Percentiles rank a stretch among this genome's conserved stretches.
phyloP scores from a whole-genome alignment of 306 rosid species.

The Vigna unguiculata region DNA sequence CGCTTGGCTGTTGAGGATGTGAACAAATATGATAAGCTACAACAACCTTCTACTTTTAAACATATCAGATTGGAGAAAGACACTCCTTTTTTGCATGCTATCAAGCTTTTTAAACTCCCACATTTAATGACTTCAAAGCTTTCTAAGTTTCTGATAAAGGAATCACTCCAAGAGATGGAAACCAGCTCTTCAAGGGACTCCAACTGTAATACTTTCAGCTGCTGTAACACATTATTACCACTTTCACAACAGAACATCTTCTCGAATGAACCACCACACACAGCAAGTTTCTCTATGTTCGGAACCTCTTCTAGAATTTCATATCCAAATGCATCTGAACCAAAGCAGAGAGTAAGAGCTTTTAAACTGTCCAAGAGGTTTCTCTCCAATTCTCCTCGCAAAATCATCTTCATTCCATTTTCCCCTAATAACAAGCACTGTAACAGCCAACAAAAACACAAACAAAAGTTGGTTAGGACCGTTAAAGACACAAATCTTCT shows the following conservation, averaged over 20 bases:
- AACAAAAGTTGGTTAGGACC: no score
- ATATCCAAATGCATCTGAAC: neutral
- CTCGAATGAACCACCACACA: neutral
- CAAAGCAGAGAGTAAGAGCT: neutral
- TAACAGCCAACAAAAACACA: no score
- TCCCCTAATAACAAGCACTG: neutral
- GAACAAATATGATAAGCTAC: no score
- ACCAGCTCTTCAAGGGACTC: neutral
- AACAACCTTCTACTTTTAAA: no score
- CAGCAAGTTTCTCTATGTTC: neutral
- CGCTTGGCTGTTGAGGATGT: no score
- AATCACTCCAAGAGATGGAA: neutral
- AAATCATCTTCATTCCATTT: neutral
- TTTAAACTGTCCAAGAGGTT: neutral
- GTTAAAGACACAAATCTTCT: no score
- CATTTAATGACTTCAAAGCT: no score
- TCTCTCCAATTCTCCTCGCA: neutral
- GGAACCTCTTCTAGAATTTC: neutral
- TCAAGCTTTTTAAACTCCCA: neutral
- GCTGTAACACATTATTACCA: neutral
- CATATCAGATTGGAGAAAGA: neutral
- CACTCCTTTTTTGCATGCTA: neutral
- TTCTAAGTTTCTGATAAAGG: neutral
- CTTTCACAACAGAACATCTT: neutral
- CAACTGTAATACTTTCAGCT: neutral